Evolutionary conservation across 345 rosid species (phyloP), one percentile per base, ranked within the genome.

Genomic region (Ceriops zippeliana): DNA sequence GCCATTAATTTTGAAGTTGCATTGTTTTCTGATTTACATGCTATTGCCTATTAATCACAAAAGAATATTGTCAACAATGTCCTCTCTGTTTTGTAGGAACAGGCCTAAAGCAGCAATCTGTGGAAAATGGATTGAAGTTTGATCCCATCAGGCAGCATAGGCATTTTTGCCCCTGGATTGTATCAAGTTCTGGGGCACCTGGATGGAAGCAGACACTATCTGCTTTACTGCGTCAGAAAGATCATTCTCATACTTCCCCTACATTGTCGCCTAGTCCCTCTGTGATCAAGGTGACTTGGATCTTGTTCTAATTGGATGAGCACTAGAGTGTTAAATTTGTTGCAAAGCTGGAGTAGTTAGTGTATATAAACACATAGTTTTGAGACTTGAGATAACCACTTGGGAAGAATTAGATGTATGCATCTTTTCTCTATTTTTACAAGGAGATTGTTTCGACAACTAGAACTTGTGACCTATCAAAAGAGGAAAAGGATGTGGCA

Each of bases 131-230:
- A 63, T 80, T 83, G 90, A 89, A 83, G 74, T 96, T 96, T 77
- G 97, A 96, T 81, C 96, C 95, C 31, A 80, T 90, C 69, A 85
- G 88, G 75, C 99, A 92, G 83, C 98, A 90, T 75, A 81, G 97
- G 58, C 91, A 87, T 78, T 96, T 89, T 79, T 92, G 99, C 80
- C 97, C 97, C 24, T 90, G 99, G 99, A 90, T 92, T 83, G 72
- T 78, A 72, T 79, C 97, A 24, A 79, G 82, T 57, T 75, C 77
- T 49, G 76, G 83, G 54, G 76, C 74, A 67, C 88, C 96, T 67
- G 99, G 98, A 46, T 92, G 98, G 98, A 80, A 85, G 65, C 96
- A 81, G 67, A 90, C 97, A 31, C 78, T 92, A 19, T 76, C 84
- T 69, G 98, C 98, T 65, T 78, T 96, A 79, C 82, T 62, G 38